Percentiles rank a stretch among this genome's conserved stretches.
phyloP scores from a whole-genome alignment of 2,329 filamentous ascomycete species.

The Colletotrichum chrysophilum region DNA sequence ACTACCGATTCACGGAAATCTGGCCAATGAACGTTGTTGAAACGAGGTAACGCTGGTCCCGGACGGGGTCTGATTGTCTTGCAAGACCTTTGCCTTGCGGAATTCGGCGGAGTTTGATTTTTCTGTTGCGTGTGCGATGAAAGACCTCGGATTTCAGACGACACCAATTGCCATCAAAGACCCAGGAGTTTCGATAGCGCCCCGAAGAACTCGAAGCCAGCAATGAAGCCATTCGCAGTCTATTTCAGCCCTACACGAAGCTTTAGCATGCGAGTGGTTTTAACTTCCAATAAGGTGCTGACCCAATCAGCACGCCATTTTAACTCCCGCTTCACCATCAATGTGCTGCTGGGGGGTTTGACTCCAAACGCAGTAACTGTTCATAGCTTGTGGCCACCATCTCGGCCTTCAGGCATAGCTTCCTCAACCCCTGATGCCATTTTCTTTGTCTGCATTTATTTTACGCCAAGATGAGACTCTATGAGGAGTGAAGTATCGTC shows the following conservation, averaged over 20 bases:
- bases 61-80: neutral
- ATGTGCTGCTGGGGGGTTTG: neutral
- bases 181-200: neutral
- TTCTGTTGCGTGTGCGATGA: neutral
- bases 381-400: neutral
- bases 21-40: neutral
- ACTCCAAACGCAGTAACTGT: neutral
- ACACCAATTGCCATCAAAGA: neutral
- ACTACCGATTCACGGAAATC: neutral
- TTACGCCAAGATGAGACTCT: neutral
- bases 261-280: neutral
- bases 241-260: neutral
- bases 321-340: neutral
- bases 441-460: neutral
- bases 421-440: neutral
- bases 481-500: neutral
- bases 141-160: neutral
- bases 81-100: neutral
- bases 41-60: neutral
- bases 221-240: neutral
- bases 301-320: constrained; percentile 4
- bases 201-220: neutral
- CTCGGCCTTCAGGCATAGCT: neutral
- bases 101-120: neutral
- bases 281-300: neutral